These are phyloP conservation scores for Cordyceps militaris DNA, from an alignment of 2,329 filamentous ascomycete genomes.

Conservation along the genomic window DNA sequence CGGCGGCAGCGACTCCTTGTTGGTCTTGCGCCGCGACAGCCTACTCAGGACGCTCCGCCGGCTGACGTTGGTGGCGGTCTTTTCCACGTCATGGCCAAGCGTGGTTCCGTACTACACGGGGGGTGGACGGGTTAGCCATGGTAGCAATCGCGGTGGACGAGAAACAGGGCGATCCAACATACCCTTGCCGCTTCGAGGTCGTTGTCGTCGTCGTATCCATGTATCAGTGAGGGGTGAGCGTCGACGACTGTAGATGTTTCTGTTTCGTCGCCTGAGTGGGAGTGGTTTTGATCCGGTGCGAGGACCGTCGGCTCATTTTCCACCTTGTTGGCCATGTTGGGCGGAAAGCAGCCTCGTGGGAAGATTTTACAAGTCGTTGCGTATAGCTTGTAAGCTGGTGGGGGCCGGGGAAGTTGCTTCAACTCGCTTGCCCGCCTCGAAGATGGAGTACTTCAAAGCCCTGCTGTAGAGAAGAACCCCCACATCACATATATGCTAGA, in stretches of 20 bases:
- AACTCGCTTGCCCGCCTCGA: neutral
- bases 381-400: neutral
- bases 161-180: neutral
- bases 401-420: neutral
- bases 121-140: neutral
- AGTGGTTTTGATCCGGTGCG: neutral
- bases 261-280: conserved; percentile 1
- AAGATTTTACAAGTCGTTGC: neutral
- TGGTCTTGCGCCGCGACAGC: conserved; percentile 20
- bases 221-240: conserved; percentile 12
- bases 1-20: conserved; percentile 26
- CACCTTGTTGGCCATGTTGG: neutral
- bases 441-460: neutral
- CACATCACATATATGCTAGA: neutral
- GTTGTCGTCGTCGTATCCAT: conserved; percentile 15
- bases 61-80: conserved; percentile 18
- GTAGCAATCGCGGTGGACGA: neutral
- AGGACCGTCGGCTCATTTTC: neutral
- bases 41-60: conserved; percentile 20
- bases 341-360: neutral
- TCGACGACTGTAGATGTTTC: conserved; percentile 14
- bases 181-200: conserved; percentile 21
- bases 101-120: conserved; percentile 12
- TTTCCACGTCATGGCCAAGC: conserved; percentile 14
- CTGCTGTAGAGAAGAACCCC: no score